Percentiles rank a stretch among this genome's conserved stretches.
phyloP scores from a whole-genome alignment of 306 rosid species.

The Casuarina glauca region DNA sequence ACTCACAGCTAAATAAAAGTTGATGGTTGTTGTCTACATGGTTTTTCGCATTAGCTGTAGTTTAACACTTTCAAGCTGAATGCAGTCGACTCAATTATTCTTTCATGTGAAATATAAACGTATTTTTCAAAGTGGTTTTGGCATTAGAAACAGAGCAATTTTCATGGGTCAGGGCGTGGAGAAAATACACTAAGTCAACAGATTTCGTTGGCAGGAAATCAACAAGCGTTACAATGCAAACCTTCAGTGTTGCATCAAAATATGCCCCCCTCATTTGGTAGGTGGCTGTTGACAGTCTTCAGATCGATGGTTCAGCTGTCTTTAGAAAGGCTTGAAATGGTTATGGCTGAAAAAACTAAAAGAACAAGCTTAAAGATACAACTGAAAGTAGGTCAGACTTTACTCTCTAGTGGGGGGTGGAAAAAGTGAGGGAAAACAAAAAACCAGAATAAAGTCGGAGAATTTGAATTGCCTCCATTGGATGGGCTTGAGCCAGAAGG shows the following conservation, averaged over 20 bases:
- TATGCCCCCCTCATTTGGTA: background rate
- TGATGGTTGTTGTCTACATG: constrained; percentile 14
- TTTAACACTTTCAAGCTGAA: background rate
- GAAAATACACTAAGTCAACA: no score
- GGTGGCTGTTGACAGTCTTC: background rate
- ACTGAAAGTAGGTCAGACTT: background rate
- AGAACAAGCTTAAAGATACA: no score
- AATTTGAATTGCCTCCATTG: background rate
- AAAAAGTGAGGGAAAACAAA: background rate
- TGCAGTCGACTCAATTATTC: background rate
- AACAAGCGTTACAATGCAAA: no score
- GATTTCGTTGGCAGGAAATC: no score
- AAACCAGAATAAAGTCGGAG: background rate
- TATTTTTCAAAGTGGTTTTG: background rate
- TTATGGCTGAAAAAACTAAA: no score
- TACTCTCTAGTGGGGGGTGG: background rate
- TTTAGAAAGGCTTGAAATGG: no score
- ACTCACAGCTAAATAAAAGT: constrained; percentile 23
- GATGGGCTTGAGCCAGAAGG: background rate
- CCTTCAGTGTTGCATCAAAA: no score
- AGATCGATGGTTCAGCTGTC: background rate
- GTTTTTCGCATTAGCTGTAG: background rate
- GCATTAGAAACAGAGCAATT: background rate
- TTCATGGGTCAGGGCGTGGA: background rate
- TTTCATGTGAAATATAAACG: background rate